Evolutionary conservation across 805 yeast genomes (phyloP).

Genomic region (Lipomyces yamanashiensis): DNA sequence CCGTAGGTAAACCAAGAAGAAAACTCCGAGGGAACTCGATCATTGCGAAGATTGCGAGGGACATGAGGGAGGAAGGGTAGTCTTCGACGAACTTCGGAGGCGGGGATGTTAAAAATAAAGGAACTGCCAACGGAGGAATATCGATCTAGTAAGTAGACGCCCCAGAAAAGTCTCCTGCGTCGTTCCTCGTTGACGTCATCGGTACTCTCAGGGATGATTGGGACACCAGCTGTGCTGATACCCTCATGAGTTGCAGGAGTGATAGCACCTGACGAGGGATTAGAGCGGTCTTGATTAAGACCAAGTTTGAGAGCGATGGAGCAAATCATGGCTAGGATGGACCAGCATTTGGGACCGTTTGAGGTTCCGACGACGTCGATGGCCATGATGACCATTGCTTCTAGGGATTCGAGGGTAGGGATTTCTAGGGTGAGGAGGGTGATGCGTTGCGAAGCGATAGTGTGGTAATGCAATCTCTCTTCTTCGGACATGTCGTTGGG

Average conservation of each 20-base stretch:
- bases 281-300: slow-evolving; percentile 23
- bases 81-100: slow-evolving; percentile 36
- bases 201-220: slow-evolving; percentile 24
- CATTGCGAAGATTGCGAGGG: neutral
- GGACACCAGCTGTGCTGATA: slow-evolving; percentile 19
- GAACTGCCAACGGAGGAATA: slow-evolving; percentile 39
- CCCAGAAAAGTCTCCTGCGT: slow-evolving; percentile 41
- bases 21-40: neutral
- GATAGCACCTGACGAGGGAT: neutral
- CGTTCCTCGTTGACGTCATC: slow-evolving; percentile 31
- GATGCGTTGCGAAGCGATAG: slow-evolving; percentile 36
- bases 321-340: slow-evolving; percentile 39
- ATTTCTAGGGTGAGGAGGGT: slow-evolving; percentile 37
- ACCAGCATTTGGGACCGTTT: slow-evolving; percentile 43
- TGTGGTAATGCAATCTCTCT: slow-evolving; percentile 28
- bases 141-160: slow-evolving; percentile 38
- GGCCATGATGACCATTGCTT: slow-evolving; percentile 40
- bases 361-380: slow-evolving; percentile 40
- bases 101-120: slow-evolving; percentile 38
- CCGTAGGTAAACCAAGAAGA: slow-evolving; percentile 23
- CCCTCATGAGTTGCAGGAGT: slow-evolving; percentile 10
- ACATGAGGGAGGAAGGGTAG: slow-evolving; percentile 27
- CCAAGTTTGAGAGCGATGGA: slow-evolving; percentile 37
- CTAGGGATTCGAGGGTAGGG: slow-evolving; percentile 37
- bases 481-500: slow-evolving; percentile 12